These are phyloP conservation scores for Ophiostoma australiae DNA, from an alignment of 2,329 filamentous ascomycete species.

Conservation along the genomic window DNA sequence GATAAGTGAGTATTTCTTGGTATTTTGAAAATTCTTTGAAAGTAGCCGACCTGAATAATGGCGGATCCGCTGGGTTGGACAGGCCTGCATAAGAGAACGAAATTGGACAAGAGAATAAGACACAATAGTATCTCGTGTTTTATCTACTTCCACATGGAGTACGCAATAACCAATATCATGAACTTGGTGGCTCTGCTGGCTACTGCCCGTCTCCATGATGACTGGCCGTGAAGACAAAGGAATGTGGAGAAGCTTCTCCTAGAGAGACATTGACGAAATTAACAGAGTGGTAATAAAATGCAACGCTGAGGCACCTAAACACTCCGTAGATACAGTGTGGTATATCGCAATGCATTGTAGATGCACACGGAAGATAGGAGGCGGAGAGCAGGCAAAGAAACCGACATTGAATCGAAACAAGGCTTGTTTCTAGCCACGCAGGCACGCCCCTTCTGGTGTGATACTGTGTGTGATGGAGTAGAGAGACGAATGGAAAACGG, in stretches of 20 bases:
- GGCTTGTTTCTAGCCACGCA: not conserved
- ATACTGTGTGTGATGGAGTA: not conserved
- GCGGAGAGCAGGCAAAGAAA: not conserved
- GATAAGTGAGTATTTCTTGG: not conserved
- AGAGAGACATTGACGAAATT: not conserved
- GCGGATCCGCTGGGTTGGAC: not conserved
- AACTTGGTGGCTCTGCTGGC: not conserved
- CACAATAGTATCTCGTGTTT: not conserved
- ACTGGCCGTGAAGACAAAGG: not conserved
- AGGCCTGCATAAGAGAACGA: not conserved
- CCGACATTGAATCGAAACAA: slow-evolving; percentile 5
- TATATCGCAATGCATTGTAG: not conserved
- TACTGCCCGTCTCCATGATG: not conserved
- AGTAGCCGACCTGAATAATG: not conserved
- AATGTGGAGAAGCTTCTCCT: not conserved
- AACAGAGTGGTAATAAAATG: not conserved
- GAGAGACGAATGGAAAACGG: not conserved
- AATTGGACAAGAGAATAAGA: not conserved
- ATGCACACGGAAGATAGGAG: not conserved
- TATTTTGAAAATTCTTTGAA: not conserved
- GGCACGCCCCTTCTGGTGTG: not conserved
- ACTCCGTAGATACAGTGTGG: not conserved
- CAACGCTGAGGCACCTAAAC: not conserved
- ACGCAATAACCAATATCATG: not conserved
- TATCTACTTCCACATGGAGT: not conserved